phyloP scores from a whole-genome alignment of 1,284 basidiomycete genomes.

The Lentinula novae-zelandiae region DNA sequence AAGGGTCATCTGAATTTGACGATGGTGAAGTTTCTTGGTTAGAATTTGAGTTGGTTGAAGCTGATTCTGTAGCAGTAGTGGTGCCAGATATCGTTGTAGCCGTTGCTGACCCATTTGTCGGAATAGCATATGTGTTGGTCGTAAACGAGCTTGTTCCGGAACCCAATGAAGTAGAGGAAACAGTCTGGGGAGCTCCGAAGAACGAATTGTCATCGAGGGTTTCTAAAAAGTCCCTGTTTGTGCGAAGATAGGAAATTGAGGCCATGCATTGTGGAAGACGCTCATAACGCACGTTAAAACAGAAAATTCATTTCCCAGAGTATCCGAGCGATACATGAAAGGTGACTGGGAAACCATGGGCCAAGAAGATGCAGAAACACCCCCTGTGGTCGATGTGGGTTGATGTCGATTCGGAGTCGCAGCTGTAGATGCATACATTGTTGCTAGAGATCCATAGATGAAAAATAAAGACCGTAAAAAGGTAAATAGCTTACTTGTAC shows the following conservation, averaged over 20 bases:
- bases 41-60: background rate
- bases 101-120: background rate
- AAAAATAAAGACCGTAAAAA: conserved; percentile 9
- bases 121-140: background rate
- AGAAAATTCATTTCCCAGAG: conserved; percentile 76
- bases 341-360: conserved; percentile 45
- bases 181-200: conserved; percentile 43
- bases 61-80: background rate
- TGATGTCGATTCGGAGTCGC: background rate
- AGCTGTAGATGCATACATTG: conserved; percentile 1
- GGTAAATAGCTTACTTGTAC: conserved; percentile 27
- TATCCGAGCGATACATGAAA: conserved; percentile 66
- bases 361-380: conserved; percentile 43
- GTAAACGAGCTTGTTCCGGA: background rate
- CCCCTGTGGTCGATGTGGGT: conserved; percentile 1
- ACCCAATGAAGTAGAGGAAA: background rate
- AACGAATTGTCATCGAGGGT: conserved; percentile 72
- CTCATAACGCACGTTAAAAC: conserved; percentile 62
- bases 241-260: background rate
- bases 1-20: background rate
- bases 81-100: background rate
- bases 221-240: conserved; percentile 72
- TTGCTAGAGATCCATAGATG: background rate
- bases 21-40: background rate
- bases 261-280: background rate